Percentiles rank a stretch among this genome's conserved stretches.
Conservation (phyloP, 2,329 filamentous ascomycete species). For the Coniella vitis region DNA sequence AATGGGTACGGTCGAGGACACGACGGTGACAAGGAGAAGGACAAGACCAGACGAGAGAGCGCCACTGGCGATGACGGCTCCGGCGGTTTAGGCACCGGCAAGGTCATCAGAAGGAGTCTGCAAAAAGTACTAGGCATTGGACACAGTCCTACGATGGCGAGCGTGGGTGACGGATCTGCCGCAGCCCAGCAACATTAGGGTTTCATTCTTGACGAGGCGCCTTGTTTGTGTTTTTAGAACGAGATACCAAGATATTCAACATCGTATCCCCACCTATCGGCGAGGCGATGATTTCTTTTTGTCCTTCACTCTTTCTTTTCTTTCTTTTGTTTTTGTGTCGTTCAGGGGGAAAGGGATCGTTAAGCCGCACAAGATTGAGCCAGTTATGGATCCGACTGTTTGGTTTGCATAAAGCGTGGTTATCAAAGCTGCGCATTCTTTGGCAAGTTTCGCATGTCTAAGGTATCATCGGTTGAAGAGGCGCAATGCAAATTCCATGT, state of each 20-base stretch:
- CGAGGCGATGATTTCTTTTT: no score
- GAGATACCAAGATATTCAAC: neutral
- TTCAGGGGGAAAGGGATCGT: no score
- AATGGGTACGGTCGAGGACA: constrained; percentile 11
- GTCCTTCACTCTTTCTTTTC: no score
- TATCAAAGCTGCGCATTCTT: no score
- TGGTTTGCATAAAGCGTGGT: no score
- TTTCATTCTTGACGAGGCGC: constrained; percentile 27
- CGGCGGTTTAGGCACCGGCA: constrained; percentile 22
- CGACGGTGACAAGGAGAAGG: constrained; percentile 9
- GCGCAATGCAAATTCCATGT: no score
- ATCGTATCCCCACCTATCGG: no score
- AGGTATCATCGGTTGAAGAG: no score
- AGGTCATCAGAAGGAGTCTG: constrained; percentile 39
- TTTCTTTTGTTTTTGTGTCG: no score
- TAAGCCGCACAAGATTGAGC: no score
- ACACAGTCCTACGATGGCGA: constrained; percentile 12
- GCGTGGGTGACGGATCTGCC: constrained; percentile 4
- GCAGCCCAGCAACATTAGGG: constrained; percentile 19
- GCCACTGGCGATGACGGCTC: constrained; percentile 11
- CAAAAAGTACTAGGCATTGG: constrained; percentile 39
- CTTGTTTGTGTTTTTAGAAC: neutral
- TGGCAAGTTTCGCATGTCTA: no score
- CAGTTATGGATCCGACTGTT: no score
- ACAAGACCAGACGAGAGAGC: constrained; percentile 11